Percentiles rank a stretch among this genome's conserved stretches.
Evolutionary conservation across 2,329 filamentous ascomycete genomes (phyloP).

Genomic region (Epichloe gansuensis): DNA sequence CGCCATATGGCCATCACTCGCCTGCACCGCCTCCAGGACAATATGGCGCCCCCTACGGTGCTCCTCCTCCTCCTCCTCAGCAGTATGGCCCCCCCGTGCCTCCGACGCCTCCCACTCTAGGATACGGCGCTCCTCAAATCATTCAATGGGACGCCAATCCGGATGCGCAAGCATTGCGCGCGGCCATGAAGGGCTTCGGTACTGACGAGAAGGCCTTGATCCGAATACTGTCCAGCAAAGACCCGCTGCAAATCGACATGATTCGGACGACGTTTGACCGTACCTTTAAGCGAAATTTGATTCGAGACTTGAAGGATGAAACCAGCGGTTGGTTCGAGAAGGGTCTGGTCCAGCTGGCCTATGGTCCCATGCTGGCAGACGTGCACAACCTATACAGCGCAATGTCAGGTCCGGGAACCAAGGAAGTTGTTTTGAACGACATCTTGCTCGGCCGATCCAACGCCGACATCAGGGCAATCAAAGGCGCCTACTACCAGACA

Average conservation of each 20-base stretch:
- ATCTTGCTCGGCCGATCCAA: slow-evolving; percentile 73
- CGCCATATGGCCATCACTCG: slow-evolving; percentile 9
- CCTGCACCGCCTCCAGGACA: slow-evolving; percentile 14
- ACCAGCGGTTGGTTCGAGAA: slow-evolving; percentile 61
- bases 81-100: slow-evolving; percentile 28
- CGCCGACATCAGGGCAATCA: slow-evolving; percentile 79
- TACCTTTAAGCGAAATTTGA: slow-evolving; percentile 52
- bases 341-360: slow-evolving; percentile 60
- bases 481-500: slow-evolving; percentile 56
- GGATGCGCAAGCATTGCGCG: slow-evolving; percentile 59
- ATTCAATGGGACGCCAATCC: slow-evolving; percentile 55
- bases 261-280: slow-evolving; percentile 55
- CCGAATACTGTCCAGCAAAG: slow-evolving; percentile 53
- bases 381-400: slow-evolving; percentile 56
- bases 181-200: slow-evolving; percentile 87
- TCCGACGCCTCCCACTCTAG: slow-evolving; percentile 54
- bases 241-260: slow-evolving; percentile 62
- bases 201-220: slow-evolving; percentile 76
- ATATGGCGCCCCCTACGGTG: slow-evolving; percentile 32
- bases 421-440: slow-evolving; percentile 76
- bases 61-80: slow-evolving; percentile 23
- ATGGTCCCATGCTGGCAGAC: slow-evolving; percentile 70
- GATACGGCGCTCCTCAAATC: slow-evolving; percentile 60
- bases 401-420: slow-evolving; percentile 71
- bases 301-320: slow-evolving; percentile 66